Evolutionary conservation across 2,329 filamentous ascomycete species (phyloP).

Genomic region (Ceratocystis diversiconidia): DNA sequence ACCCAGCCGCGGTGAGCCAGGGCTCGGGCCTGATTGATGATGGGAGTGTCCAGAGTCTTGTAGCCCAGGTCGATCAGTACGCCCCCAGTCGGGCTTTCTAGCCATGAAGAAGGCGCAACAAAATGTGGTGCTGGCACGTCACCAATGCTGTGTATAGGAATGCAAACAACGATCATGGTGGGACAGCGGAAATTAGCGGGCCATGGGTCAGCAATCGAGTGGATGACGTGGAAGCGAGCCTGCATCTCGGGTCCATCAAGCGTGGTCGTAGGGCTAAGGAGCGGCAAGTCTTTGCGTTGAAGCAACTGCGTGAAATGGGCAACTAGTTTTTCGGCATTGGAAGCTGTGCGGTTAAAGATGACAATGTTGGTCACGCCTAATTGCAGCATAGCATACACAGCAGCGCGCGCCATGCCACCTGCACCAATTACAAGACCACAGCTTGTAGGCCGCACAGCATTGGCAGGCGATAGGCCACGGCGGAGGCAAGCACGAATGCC

Average conservation of each 20-base stretch:
- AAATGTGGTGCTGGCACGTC: conserved; percentile 54
- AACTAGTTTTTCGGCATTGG: conserved; percentile 53
- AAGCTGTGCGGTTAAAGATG: conserved; percentile 55
- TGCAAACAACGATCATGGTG: conserved; percentile 63
- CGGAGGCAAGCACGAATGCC: conserved; percentile 61
- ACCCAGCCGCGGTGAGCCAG: conserved; percentile 53
- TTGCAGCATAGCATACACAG: conserved; percentile 64
- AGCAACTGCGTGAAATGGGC: conserved; percentile 52
- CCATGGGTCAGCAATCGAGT: conserved; percentile 47
- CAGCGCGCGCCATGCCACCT: conserved; percentile 64
- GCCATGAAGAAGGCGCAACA: conserved; percentile 53
- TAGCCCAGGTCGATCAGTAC: conserved; percentile 65
- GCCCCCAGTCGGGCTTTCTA: conserved; percentile 57
- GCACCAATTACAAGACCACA: conserved; percentile 49
- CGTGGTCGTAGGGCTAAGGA: conserved; percentile 24
- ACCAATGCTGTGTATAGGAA: conserved; percentile 54
- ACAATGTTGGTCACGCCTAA: conserved; percentile 63
- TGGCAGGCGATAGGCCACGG: conserved; percentile 57
- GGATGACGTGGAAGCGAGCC: conserved; percentile 43
- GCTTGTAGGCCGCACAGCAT: conserved; percentile 42
- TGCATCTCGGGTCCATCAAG: conserved; percentile 21
- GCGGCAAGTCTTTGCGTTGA: conserved; percentile 29
- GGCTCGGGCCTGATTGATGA: conserved; percentile 52
- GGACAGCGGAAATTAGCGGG: conserved; percentile 47
- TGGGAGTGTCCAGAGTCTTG: conserved; percentile 55